A percentile compares a stretch with the other conserved stretches of the same genome.
Conservation (phyloP, 805 yeast species). For the Torulaspora indica region DNA sequence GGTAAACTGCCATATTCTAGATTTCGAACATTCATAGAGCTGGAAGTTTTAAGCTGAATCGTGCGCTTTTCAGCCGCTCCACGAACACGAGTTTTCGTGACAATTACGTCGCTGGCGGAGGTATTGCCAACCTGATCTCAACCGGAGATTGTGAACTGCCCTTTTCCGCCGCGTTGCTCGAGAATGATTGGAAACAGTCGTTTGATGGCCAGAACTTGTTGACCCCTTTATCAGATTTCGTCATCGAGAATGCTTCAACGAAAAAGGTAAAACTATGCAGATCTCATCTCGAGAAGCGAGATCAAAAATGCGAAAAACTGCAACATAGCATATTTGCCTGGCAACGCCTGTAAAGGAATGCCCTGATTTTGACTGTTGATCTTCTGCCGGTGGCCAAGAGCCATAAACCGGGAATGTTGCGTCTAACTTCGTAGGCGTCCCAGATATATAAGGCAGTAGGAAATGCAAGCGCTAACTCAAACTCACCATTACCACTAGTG, state of each 20-base stretch:
- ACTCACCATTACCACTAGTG: background rate
- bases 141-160: background rate
- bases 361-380: background rate
- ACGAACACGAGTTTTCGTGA: too few relatives aligned
- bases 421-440: background rate
- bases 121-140: background rate
- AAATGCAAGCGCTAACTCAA: too few relatives aligned
- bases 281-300: background rate
- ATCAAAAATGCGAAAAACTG: background rate
- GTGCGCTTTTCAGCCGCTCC: background rate
- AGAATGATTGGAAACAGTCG: slow-evolving; percentile 1
- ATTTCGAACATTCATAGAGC: background rate
- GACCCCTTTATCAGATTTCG: background rate
- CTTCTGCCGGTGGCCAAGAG: background rate
- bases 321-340: background rate
- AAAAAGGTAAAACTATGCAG: slow-evolving; percentile 6
- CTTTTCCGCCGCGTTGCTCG: background rate
- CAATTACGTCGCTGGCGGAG: background rate
- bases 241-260: slow-evolving; percentile 6
- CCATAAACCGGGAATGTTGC: background rate
- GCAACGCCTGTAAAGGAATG: background rate
- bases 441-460: background rate
- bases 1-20: background rate
- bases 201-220: slow-evolving; percentile 1
- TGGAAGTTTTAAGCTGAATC: background rate